These are phyloP conservation scores for Calonectria multiphialidica DNA, from an alignment of 2,329 filamentous ascomycete genomes.

Conservation along the genomic window DNA sequence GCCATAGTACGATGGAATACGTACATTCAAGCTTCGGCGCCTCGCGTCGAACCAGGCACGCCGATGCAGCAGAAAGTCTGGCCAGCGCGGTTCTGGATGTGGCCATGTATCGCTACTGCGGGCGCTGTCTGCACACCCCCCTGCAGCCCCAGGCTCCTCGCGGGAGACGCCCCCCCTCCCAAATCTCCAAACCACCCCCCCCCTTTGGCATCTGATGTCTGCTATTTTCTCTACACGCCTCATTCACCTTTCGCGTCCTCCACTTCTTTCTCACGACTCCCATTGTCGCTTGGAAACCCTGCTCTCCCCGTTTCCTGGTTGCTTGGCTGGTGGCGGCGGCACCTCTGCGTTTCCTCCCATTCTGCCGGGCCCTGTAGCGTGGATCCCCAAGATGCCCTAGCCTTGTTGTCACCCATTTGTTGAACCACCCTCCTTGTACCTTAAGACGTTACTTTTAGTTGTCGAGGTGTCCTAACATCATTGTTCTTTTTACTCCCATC, in stretches of 20 bases:
- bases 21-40: constrained; percentile 6
- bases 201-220: constrained; percentile 39
- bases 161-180: constrained; percentile 30
- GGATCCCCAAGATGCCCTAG: constrained; percentile 36
- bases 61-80: not conserved
- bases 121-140: constrained; percentile 25
- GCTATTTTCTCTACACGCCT: constrained; percentile 35
- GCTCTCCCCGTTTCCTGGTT: constrained; percentile 30
- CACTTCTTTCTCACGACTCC: constrained; percentile 36
- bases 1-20: constrained; percentile 1
- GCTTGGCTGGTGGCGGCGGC: constrained; percentile 40
- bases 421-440: constrained; percentile 18
- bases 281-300: constrained; percentile 37
- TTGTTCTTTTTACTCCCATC: not conserved
- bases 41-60: constrained; percentile 22
- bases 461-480: constrained; percentile 9
- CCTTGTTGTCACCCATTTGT: constrained; percentile 14
- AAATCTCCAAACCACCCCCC: constrained; percentile 17
- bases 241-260: constrained; percentile 25
- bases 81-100: constrained; percentile 28
- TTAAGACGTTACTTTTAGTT: constrained; percentile 11
- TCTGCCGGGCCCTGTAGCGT: constrained; percentile 37
- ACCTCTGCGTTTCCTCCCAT: constrained; percentile 30
- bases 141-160: constrained; percentile 27
- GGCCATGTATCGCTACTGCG: constrained; percentile 31